phyloP scores from a whole-genome alignment of 2,329 filamentous ascomycete genomes.

The Phaeosphaeriaceae sp. region DNA sequence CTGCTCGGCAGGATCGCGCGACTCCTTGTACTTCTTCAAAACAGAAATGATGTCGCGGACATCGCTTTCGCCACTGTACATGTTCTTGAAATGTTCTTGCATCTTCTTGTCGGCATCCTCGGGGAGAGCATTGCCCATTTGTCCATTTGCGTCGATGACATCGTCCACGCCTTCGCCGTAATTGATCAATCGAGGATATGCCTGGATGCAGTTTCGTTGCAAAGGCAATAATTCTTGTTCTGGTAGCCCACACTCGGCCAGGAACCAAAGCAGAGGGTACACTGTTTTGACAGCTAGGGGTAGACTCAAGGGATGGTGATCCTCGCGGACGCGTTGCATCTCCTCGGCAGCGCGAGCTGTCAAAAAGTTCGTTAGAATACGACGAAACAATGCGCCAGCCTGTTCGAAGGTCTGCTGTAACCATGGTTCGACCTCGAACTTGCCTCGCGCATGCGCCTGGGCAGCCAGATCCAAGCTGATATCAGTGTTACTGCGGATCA shows the following conservation, averaged over 20 bases:
- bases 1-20: slow-evolving; percentile 82
- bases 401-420: slow-evolving; percentile 73
- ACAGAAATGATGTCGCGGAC: slow-evolving; percentile 86
- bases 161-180: slow-evolving; percentile 93
- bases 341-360: slow-evolving; percentile 86
- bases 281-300: slow-evolving; percentile 87
- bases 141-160: slow-evolving; percentile 85
- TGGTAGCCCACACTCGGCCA: slow-evolving; percentile 65
- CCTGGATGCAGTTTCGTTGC: slow-evolving; percentile 87
- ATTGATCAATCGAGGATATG: slow-evolving; percentile 94
- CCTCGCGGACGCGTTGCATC: slow-evolving; percentile 75
- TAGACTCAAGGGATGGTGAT: slow-evolving; percentile 71
- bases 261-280: slow-evolving; percentile 77
- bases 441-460: slow-evolving; percentile 79
- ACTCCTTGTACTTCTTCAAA: slow-evolving; percentile 87
- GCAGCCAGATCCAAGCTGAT: slow-evolving; percentile 89
- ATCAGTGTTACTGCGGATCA: slow-evolving; percentile 80
- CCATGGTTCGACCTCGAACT: slow-evolving; percentile 85
- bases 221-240: slow-evolving; percentile 78
- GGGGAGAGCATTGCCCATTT: slow-evolving; percentile 81
- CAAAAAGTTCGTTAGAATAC: slow-evolving; percentile 79
- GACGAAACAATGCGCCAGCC: slow-evolving; percentile 71
- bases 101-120: slow-evolving; percentile 84
- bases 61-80: slow-evolving; percentile 92
- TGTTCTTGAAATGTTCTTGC: slow-evolving; percentile 97